These are phyloP conservation scores for Pinus albicaulis DNA, from an alignment of 75 land plant species.

Conservation along the genomic window DNA sequence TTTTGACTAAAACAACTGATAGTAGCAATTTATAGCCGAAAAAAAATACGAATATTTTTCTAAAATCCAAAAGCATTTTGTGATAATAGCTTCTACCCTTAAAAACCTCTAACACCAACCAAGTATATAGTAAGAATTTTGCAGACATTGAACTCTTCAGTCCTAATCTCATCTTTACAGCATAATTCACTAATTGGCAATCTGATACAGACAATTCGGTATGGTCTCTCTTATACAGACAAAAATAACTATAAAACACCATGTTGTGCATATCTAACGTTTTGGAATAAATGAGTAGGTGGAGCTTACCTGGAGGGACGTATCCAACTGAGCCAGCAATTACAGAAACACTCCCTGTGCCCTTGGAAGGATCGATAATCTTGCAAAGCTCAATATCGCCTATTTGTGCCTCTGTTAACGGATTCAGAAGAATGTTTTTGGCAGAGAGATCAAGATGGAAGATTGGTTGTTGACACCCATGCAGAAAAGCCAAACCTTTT, in stretches of 20 bases:
- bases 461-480: conserved; percentile 43
- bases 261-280: not conserved
- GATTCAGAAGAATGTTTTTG: conserved; percentile 55
- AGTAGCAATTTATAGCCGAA: not conserved
- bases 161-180: not conserved
- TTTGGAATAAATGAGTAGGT: not conserved
- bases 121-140: not conserved
- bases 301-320: conserved; percentile 66
- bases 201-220: too few relatives aligned
- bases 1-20: not conserved
- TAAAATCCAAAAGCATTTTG: not conserved
- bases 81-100: too few relatives aligned
- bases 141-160: not conserved
- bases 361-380: conserved; percentile 43
- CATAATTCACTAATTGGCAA: not conserved
- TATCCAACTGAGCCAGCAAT: conserved; percentile 79
- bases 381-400: conserved; percentile 72
- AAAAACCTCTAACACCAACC: not conserved
- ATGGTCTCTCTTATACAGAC: not conserved
- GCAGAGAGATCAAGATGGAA: conserved; percentile 70
- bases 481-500: conserved; percentile 71
- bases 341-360: conserved; percentile 15
- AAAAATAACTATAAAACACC: not conserved
- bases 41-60: not conserved
- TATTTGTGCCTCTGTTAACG: conserved; percentile 50